These are phyloP conservation scores for Penicillium sp. DNA, from an alignment of 2,329 filamentous ascomycete species.

Conservation along the genomic window DNA sequence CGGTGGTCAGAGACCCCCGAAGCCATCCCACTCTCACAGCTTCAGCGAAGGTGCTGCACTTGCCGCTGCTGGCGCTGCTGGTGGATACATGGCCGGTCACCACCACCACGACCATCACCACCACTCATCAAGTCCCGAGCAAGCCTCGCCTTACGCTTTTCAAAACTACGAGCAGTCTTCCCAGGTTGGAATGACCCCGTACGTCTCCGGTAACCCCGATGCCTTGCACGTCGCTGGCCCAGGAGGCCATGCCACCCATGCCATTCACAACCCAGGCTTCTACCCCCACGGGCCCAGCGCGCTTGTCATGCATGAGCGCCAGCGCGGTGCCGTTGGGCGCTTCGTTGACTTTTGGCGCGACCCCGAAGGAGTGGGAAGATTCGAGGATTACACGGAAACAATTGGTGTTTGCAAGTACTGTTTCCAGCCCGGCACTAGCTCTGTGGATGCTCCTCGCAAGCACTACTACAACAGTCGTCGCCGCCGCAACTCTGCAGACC, in stretches of 20 bases:
- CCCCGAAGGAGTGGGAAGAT: constrained; percentile 64
- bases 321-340: constrained; percentile 57
- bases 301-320: constrained; percentile 55
- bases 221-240: constrained; percentile 45
- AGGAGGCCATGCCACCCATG: constrained; percentile 42
- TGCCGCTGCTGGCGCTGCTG: constrained; percentile 44
- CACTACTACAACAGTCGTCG: constrained; percentile 55
- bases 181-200: constrained; percentile 14
- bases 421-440: constrained; percentile 62
- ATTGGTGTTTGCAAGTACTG: constrained; percentile 68
- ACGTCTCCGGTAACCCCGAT: constrained; percentile 33
- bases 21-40: constrained; percentile 34
- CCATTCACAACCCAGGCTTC: constrained; percentile 33
- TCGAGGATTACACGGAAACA: constrained; percentile 68
- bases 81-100: constrained; percentile 44
- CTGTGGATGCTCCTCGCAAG: constrained; percentile 60
- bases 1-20: constrained; percentile 14
- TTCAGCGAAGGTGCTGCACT: constrained; percentile 38
- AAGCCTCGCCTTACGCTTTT: constrained; percentile 34
- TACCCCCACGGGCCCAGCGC: constrained; percentile 36
- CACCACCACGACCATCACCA: constrained; percentile 9
- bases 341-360: constrained; percentile 65
- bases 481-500: constrained; percentile 49
- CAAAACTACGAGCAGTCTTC: constrained; percentile 31
- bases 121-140: constrained; percentile 27